Base-by-base conservation (phyloP, 2,329 filamentous ascomycete species). In the Exophiala viscosa region DNA sequence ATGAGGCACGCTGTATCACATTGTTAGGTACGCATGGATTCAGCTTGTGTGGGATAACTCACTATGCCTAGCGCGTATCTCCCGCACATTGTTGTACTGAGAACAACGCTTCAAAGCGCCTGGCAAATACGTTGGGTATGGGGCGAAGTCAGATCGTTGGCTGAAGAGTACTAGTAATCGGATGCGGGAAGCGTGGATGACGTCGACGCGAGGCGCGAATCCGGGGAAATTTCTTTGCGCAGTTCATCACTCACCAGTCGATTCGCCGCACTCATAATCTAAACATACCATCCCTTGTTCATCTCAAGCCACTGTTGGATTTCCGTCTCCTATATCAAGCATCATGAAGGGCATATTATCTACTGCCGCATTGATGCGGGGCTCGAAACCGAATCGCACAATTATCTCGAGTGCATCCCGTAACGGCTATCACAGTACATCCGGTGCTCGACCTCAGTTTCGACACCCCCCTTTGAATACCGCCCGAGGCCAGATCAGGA, bases 1-100 rank as follows among this genome's bases (percentile, higher is more conserved):
- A 86, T 18, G 84, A 86, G 33, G 88, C 85, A 57, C 88, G 82
- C 89, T 95, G 62, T 48, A n/a, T n/a, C n/a, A n/a, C n/a, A n/a
- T n/a, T n/a, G n/a, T n/a, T n/a, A n/a, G n/a, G n/a, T n/a, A n/a
- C n/a, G n/a, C n/a, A n/a, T n/a, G n/a, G n/a, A n/a, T n/a, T n/a
- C n/a, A n/a, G n/a, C n/a, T 35, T 45, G 18, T 17, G 39, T 50
- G 52, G 31, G 5, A 44, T 28, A 15, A 70, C 77, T 56, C 73
- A 83, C 82, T 72, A 84, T 71, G 42, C 79, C 78, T 57, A 87
- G 67, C 17, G 77, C 82, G 66, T 88, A 88, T 54, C 85, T 76
- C 14, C 85, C 85, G 66, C 85, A 88, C 85, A 88, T 88, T 7
- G 42, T 67, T 51, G n/a, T 38, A 18, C 11, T n/a, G 17, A 6